Evolutionary conservation across 345 rosid genomes (phyloP), one percentile per base, ranked within the genome.

Genomic region (Physaria fendleri): DNA sequence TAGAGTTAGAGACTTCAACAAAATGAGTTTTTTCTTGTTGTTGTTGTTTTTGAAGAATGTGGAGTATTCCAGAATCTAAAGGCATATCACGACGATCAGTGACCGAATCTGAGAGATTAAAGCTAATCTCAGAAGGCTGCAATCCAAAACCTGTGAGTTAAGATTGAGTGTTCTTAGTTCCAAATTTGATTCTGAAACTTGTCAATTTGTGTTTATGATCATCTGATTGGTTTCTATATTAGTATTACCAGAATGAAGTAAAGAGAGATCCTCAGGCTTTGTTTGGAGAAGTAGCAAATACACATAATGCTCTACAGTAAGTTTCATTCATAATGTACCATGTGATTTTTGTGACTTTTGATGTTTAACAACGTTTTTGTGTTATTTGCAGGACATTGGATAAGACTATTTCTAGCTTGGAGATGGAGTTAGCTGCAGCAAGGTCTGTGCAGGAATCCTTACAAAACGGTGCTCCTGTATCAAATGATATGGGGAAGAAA

Each of bases 241-340:
- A 73, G 84, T 74, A 82, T 76, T 77, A 72, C 50, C 87, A 81
- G 88, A 91, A 88, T 73, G 85, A 78, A 76, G 88, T 77, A 15
- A 81, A 44, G 77, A 80, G 61, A 11, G 89, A 83, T 35, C 75
- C 97, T 0, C 79, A 71, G 51, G 93, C 61, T 42, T 65, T 71
- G 54, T 60, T 78, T 20, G 83, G 85, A 18, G 80, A 88, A 79
- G 98, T 88, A 33, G 76, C 71, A n/a, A 84, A 76, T 68, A 85
- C 98, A 48, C 95, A 78, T 45, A 66, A 69, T 76, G 95, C 97
- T 42, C 76, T 88, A 65, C 95, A 80, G 98, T 88, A 76, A 81
- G 93, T 59, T 35, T 24, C n/a, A n/a, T 24, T 45, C 1, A 2
- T 6, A 16, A 45, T 59, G 17, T 47, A 10, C n/a, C 5, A 11